Conservation (phyloP, 371 early-diverging fungal species). For the Syncephalis fuscata region DNA sequence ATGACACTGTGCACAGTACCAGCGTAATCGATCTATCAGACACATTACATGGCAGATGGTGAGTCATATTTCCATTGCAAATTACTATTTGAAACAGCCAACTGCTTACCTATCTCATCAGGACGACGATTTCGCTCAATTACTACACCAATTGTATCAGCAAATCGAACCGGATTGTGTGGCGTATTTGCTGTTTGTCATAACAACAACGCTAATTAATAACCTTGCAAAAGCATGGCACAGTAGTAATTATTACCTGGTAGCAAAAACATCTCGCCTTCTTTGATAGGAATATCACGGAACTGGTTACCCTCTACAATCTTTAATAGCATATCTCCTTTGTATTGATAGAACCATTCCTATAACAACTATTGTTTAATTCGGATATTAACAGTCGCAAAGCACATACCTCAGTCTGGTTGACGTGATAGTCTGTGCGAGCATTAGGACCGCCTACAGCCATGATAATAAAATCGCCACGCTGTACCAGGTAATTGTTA, state of each 20-base stretch:
- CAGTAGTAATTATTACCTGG: constrained; percentile 35
- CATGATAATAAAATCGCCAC: constrained; percentile 80
- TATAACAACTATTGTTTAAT: constrained; percentile 10
- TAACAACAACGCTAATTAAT: constrained; percentile 1
- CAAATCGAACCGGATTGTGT: constrained; percentile 87
- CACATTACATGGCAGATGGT: background rate
- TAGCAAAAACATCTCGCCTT: constrained; percentile 90
- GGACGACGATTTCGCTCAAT: constrained; percentile 71
- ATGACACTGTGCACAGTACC: constrained; percentile 86
- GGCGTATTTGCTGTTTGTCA: constrained; percentile 55
- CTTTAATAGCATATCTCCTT: constrained; percentile 78
- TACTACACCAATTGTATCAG: constrained; percentile 85
- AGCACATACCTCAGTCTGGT: constrained; percentile 69
- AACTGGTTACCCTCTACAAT: constrained; percentile 63
- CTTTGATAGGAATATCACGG: constrained; percentile 65
- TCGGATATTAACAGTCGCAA: constrained; percentile 5
- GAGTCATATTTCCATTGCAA: constrained; percentile 5
- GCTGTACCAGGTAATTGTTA: constrained; percentile 76
- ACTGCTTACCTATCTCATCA: constrained; percentile 43
- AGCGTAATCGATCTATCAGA: constrained; percentile 61
- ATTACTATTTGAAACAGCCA: background rate
- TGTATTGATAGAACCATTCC: constrained; percentile 94
- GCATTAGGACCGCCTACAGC: constrained; percentile 72
- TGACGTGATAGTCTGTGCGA: constrained; percentile 88
- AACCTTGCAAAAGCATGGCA: background rate